Evolutionary conservation across 179 eudicot genomes (phyloP), one percentile per base, ranked within the genome.

Genomic region (Beta macrorhiza): DNA sequence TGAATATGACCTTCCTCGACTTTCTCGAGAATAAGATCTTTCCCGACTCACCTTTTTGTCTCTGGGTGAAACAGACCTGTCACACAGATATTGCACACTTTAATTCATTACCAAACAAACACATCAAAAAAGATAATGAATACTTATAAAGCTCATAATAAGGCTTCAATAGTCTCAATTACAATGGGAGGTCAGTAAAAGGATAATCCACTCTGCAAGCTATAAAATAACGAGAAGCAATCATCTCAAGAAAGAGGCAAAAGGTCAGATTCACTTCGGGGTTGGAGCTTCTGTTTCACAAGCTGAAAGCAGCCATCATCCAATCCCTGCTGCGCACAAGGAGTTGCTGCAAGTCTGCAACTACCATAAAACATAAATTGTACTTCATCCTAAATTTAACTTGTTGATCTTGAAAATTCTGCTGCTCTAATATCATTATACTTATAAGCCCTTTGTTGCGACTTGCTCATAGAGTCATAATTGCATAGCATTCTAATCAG

Each of bases 51-150:
- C 81, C 87, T 93, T 93, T 74, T 84, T 90, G 74, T 83, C 92
- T 81, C 83, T 88, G 16, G 98, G 98, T 69, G 99, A 89, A 56
- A 80, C 82, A 72, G 97, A 93, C 90, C 98, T 94, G 89, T 61
- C 85, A 88, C n/a, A 70, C 32, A 74, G 53, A 68, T 58, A 22
- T 68, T 25, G 25, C 59, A 7, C 51, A 32, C 8, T 79, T 76
- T 76, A 79, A 42, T 63, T 49, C 53, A 57, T 52, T 59, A 59
- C 2, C 14, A 25, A 1, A n/a, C 20, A 49, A 37, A 16, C 52
- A 47, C 22, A 61, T 51, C 70, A 57, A 25, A 65, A 37, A 32
- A 42, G 16, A 65, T 29, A 75, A 56, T n/a, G 61, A 20, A 42
- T 73, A 52, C n/a, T 25, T 7, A 29, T 72, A 19, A 52, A 19